Conservation (phyloP, 768 basidiomycete species). For the Lentinula detonsa region DNA sequence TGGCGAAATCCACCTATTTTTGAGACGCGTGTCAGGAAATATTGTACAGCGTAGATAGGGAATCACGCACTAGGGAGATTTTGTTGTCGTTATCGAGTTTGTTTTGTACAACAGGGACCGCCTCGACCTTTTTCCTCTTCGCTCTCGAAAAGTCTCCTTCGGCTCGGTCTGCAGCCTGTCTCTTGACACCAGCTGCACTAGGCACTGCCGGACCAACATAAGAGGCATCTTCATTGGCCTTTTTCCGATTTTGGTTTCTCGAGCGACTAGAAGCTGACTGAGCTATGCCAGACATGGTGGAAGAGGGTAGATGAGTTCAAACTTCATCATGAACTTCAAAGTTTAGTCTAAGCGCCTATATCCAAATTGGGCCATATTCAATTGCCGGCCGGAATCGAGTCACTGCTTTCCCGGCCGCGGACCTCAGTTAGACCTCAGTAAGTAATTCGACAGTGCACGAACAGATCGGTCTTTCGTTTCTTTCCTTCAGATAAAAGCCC, state of each 20-base stretch:
- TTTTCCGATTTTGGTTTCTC: slow-evolving; percentile 58
- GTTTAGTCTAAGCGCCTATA: not conserved
- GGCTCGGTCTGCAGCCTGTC: slow-evolving; percentile 59
- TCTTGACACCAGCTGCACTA: slow-evolving; percentile 44
- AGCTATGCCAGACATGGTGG: slow-evolving; percentile 7
- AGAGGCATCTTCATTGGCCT: slow-evolving; percentile 61
- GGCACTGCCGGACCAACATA: slow-evolving; percentile 51
- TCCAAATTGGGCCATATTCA: not conserved
- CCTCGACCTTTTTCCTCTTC: slow-evolving; percentile 65
- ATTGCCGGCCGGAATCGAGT: not conserved
- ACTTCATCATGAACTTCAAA: too few species aligned
- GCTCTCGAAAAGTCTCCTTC: slow-evolving; percentile 65
- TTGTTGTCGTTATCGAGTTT: slow-evolving; percentile 12
- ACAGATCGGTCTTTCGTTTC: not conserved
- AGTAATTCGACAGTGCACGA: not conserved
- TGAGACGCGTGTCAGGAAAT: not conserved
- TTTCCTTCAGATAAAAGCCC: not conserved
- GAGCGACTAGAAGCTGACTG: slow-evolving; percentile 40
- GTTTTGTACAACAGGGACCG: slow-evolving; percentile 29
- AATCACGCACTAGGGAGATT: slow-evolving; percentile 21
- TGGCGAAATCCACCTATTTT: slow-evolving; percentile 67
- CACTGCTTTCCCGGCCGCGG: not conserved
- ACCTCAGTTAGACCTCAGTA: not conserved
- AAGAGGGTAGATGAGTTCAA: not conserved
- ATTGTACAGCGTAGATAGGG: not conserved